Percentiles rank a stretch among this genome's conserved stretches.
These are phyloP conservation scores for Lactuca saligna DNA, from an alignment of 129 eudicot genomes.

Conservation along the genomic window DNA sequence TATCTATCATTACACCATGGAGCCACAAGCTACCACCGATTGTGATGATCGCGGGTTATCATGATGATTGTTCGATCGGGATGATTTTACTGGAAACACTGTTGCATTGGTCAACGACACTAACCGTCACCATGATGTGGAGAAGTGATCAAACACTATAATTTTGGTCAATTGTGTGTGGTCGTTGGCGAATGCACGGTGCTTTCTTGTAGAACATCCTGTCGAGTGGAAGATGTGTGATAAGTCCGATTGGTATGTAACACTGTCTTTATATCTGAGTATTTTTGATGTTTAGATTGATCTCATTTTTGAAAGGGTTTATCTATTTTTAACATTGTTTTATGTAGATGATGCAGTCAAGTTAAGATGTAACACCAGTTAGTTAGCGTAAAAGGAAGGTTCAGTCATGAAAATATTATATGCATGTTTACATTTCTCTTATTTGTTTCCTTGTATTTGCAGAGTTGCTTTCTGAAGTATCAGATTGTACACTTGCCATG, in stretches of 20 bases:
- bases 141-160: not conserved
- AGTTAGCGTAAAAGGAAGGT: not conserved
- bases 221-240: not conserved
- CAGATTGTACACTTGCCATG: too few species aligned
- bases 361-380: too few species aligned
- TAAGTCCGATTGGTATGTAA: not conserved
- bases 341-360: not conserved
- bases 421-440: too few species aligned
- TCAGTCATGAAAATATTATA: not conserved
- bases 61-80: not conserved
- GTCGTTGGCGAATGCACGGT: conserved; percentile 11
- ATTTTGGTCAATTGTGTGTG: not conserved
- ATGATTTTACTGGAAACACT: not conserved
- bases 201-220: conserved; percentile 4
- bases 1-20: not conserved
- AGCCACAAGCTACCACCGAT: not conserved
- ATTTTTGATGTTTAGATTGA: too few species aligned
- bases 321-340: not conserved
- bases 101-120: conserved; percentile 3
- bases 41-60: too few species aligned
- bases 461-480: too few species aligned
- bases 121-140: not conserved
- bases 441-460: not conserved
- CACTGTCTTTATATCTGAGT: not conserved
- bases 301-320: not conserved